A percentile compares a stretch with the other conserved stretches of the same genome.
Evolutionary conservation across 2,329 filamentous ascomycete genomes (phyloP).

Genomic region (Sporothrix globosa): DNA sequence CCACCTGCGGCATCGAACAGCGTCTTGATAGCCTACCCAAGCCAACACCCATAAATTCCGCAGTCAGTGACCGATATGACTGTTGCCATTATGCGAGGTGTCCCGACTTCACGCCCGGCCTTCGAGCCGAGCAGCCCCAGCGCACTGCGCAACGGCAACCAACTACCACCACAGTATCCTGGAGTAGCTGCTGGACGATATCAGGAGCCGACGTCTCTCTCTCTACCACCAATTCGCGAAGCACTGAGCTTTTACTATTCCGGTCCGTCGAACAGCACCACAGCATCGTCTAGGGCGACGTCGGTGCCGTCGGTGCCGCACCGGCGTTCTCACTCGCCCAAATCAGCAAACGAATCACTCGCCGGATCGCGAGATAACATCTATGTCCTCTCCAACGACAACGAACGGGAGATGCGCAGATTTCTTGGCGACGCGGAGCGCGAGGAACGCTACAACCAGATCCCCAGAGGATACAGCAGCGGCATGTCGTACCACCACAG

Average conservation of each 20-base stretch:
- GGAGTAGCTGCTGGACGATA: background rate
- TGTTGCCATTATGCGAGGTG: slow-evolving; percentile 9
- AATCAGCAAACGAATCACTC: slow-evolving; percentile 1
- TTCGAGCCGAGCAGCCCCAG: slow-evolving; percentile 5
- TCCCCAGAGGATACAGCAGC: slow-evolving; percentile 15
- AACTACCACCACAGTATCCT: slow-evolving; percentile 8
- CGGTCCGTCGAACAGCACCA: slow-evolving; percentile 3
- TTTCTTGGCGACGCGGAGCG: background rate
- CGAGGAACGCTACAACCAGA: slow-evolving; percentile 9
- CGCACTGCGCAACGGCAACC: background rate
- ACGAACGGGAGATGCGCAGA: slow-evolving; percentile 15
- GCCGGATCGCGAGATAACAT: slow-evolving; percentile 3
- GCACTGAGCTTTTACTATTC: slow-evolving; percentile 11
- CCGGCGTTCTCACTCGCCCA: background rate
- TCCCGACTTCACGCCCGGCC: slow-evolving; percentile 4
- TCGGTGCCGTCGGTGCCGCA: background rate
- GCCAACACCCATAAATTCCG: background rate
- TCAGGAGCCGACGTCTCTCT: background rate
- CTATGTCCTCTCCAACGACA: slow-evolving; percentile 8
- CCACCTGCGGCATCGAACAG: background rate
- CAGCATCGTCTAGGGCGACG: slow-evolving; percentile 3
- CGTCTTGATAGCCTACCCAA: background rate
- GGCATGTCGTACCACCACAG: slow-evolving; percentile 1
- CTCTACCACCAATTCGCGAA: slow-evolving; percentile 2
- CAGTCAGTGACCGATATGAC: slow-evolving; percentile 15